A percentile compares a stretch with the other conserved stretches of the same genome.
Evolutionary conservation across 306 rosid species (phyloP).

Genomic region (Trifolium dubium): DNA sequence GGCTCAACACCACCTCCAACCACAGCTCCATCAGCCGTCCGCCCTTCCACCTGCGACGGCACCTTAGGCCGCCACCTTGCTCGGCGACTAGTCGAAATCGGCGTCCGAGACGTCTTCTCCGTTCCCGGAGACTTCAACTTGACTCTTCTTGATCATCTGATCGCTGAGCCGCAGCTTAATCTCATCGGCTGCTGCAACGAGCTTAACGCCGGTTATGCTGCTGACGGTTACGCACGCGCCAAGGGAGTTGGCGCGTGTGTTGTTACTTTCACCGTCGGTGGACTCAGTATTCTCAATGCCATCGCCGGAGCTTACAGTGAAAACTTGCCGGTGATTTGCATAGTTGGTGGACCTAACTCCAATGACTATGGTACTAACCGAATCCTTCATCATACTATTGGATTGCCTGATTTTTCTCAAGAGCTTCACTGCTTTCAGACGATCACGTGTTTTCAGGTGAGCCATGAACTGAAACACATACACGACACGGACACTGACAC

Average conservation of each 20-base stretch:
- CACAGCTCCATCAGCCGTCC: constrained; percentile 37
- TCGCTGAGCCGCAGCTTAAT: constrained; percentile 74
- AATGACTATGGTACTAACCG: constrained; percentile 83
- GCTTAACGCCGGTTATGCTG: constrained; percentile 90
- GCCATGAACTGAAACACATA: no score
- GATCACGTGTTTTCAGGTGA: constrained; percentile 77
- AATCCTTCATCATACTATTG: constrained; percentile 87
- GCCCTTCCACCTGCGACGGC: constrained; percentile 42
- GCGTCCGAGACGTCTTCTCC: constrained; percentile 72
- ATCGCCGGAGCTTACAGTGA: constrained; percentile 93
- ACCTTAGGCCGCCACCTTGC: constrained; percentile 76
- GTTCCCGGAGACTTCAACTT: constrained; percentile 92
- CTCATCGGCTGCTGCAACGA: constrained; percentile 90
- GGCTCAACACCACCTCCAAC: constrained; percentile 40
- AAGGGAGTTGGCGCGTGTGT: constrained; percentile 84
- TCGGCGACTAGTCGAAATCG: constrained; percentile 69
- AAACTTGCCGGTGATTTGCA: constrained; percentile 77
- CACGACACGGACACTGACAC: not conserved
- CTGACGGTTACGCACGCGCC: constrained; percentile 88
- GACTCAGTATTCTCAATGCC: constrained; percentile 83
- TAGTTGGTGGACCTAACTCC: constrained; percentile 85
- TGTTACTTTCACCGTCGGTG: constrained; percentile 92
- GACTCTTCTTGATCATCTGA: constrained; percentile 75
- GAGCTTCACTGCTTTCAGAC: constrained; percentile 80
- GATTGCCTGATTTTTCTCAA: constrained; percentile 77